phyloP scores from a whole-genome alignment of 2,329 filamentous ascomycete species.

The Stagonosporopsis rhizophila region DNA sequence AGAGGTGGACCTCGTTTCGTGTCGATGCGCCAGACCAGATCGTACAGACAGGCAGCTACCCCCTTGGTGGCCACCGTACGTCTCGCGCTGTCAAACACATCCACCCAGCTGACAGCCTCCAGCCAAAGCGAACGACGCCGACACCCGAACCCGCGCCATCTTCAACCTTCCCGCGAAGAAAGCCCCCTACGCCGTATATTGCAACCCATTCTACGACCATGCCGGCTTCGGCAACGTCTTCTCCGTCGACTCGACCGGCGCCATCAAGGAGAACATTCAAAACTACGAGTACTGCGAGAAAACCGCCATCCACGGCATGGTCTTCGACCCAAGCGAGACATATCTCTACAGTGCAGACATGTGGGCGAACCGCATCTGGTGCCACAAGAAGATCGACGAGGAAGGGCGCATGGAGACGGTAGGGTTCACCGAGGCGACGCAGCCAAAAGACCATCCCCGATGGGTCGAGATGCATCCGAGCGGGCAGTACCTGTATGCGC shows the following conservation, averaged over 20 bases:
- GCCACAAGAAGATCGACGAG: constrained; percentile 72
- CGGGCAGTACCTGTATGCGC: constrained; percentile 79
- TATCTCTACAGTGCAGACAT: constrained; percentile 83
- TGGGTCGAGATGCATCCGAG: constrained; percentile 86
- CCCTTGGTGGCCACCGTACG: constrained; percentile 78
- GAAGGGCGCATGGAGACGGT: constrained; percentile 71
- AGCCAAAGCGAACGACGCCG: constrained; percentile 72
- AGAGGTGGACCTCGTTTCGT: constrained; percentile 86
- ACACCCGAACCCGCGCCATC: constrained; percentile 86
- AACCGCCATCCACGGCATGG: constrained; percentile 82
- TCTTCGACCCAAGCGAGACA: constrained; percentile 75
- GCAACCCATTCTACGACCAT: constrained; percentile 88
- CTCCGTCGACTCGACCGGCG: constrained; percentile 63
- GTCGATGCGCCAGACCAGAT: constrained; percentile 80
- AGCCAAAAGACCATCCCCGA: constrained; percentile 76
- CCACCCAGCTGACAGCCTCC: constrained; percentile 8
- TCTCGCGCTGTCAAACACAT: constrained; percentile 14
- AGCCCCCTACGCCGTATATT: constrained; percentile 82
- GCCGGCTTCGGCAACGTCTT: constrained; percentile 84
- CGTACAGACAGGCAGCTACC: constrained; percentile 72
- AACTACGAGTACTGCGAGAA: constrained; percentile 75
- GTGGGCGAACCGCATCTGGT: constrained; percentile 82
- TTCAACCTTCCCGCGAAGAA: constrained; percentile 82
- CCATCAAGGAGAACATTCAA: constrained; percentile 70
- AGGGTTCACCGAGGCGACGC: constrained; percentile 75